These are phyloP conservation scores for Penicilliopsis zonata DNA, from an alignment of 495 filamentous ascomycete genomes.

Conservation along the genomic window DNA sequence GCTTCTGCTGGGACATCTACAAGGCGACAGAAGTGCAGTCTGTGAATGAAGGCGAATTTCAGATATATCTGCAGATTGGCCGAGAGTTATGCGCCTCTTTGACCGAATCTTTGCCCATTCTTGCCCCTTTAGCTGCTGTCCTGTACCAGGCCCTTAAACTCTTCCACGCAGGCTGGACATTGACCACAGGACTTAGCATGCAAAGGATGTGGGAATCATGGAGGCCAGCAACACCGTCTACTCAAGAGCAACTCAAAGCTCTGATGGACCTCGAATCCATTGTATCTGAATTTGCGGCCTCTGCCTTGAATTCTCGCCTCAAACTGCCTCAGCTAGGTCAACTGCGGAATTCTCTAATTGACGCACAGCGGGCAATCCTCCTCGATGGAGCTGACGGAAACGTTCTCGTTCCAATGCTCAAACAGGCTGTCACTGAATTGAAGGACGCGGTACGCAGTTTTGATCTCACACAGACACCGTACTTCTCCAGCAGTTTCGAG, in stretches of 20 bases:
- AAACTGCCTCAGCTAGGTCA: conserved; percentile 24
- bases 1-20: conserved; percentile 48
- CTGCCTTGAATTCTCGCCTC: conserved; percentile 32
- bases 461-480: conserved; percentile 24
- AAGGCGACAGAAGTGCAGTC: conserved; percentile 26
- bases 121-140: conserved; percentile 19
- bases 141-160: conserved; percentile 27
- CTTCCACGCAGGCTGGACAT: conserved; percentile 41
- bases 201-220: conserved; percentile 68
- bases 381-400: conserved; percentile 25
- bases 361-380: conserved; percentile 28
- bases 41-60: conserved; percentile 43
- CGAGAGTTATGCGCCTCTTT: conserved; percentile 20
- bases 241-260: conserved; percentile 35
- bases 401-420: conserved; percentile 30
- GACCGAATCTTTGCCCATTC: conserved; percentile 10
- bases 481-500: conserved; percentile 54
- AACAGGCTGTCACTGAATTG: conserved; percentile 44
- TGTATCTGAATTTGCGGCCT: conserved; percentile 60
- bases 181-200: conserved; percentile 73
- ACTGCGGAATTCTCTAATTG: conserved; percentile 31
- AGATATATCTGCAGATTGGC: conserved; percentile 40
- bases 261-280: conserved; percentile 52
- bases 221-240: conserved; percentile 49
- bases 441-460: conserved; percentile 28